Evolutionary conservation across 2,329 filamentous ascomycete genomes (phyloP), one percentile per base, ranked within the genome.

Genomic region (Exophiala sp.): DNA sequence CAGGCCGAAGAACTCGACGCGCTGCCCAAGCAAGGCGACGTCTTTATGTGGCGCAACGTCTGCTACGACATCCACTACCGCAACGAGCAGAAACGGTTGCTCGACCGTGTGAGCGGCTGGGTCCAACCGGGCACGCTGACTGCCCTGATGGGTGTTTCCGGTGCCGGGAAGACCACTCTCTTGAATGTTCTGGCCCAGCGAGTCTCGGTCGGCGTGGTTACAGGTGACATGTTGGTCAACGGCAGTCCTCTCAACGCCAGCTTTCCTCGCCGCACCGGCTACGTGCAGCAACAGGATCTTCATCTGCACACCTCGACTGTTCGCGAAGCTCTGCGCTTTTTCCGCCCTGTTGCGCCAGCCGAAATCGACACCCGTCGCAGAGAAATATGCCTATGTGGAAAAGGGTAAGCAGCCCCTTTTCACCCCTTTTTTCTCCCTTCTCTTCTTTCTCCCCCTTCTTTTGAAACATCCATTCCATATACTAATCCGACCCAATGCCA

Each of bases 331-430:
- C 75, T 96, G 19, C 81, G 81, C 58, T 96, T 96, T n/a, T 1
- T 68, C 74, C 2, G 70, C 38, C 9, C 22, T 91, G 7, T 81
- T 96, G 35, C 85, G 90, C 54, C 90, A 95, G 63, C 88, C 90
- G 1, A 80, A 79, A 46, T 74, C 83, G 39, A 78, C 86, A 11
- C 74, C 85, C 2, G 76, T 75, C 8, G 70, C 78, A 19, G 88
- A 95, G 65, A 95, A 95, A 73, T 69, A 91, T 9, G 85, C 81
- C 5, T 95, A 95, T 57, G 89, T 95, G n/a, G 85, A 93, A 41
- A 86, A 95, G 64, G 37, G 37, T 39, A 21, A 39, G 37, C n/a
- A n/a, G n/a, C n/a, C n/a, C n/a, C n/a, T n/a, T n/a, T 30, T 30
- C 13, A 30, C 13, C 13, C 7, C 13, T 30, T 8, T 30, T 13